phyloP scores from a whole-genome alignment of 176 grass and related monocot genomes.

The Zea luxurians region DNA sequence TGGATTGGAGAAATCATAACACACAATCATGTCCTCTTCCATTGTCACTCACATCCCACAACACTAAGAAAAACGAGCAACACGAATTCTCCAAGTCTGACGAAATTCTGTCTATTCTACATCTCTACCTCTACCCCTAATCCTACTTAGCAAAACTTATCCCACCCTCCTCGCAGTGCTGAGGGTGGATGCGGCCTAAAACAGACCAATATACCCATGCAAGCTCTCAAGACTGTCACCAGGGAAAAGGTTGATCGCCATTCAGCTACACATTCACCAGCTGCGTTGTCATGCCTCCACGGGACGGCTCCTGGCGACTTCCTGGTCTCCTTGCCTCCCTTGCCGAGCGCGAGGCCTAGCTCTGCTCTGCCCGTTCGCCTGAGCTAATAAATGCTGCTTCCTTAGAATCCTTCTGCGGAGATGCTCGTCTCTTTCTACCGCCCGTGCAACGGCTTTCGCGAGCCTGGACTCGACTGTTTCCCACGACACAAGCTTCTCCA shows the following conservation, averaged over 20 bases:
- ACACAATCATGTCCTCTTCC: neutral
- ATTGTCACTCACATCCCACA: neutral
- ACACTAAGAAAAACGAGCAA: neutral
- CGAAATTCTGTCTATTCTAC: neutral
- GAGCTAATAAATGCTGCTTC: slow-evolving; percentile 33
- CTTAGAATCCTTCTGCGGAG: slow-evolving; percentile 30
- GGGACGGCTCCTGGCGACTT: slow-evolving; percentile 26
- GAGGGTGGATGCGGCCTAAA: neutral
- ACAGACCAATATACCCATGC: neutral
- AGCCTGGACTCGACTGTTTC: slow-evolving; percentile 66
- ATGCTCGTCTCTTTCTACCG: slow-evolving; percentile 40
- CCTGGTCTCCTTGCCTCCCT: slow-evolving; percentile 31
- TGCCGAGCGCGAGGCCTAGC: slow-evolving; percentile 14
- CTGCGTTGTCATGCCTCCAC: slow-evolving; percentile 3
- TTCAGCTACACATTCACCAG: neutral
- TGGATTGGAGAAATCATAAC: neutral
- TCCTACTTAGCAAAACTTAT: slow-evolving; percentile 32
- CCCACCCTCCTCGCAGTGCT: neutral
- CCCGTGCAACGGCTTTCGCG: slow-evolving; percentile 39
- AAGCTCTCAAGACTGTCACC: neutral
- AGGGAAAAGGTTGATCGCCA: neutral
- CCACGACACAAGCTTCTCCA: slow-evolving; percentile 91
- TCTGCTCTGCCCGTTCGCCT: neutral
- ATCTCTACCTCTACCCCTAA: slow-evolving; percentile 3
- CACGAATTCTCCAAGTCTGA: neutral